Evolutionary conservation across 1,284 basidiomycete genomes (phyloP).

Genomic region (Ganoderma boninense): DNA sequence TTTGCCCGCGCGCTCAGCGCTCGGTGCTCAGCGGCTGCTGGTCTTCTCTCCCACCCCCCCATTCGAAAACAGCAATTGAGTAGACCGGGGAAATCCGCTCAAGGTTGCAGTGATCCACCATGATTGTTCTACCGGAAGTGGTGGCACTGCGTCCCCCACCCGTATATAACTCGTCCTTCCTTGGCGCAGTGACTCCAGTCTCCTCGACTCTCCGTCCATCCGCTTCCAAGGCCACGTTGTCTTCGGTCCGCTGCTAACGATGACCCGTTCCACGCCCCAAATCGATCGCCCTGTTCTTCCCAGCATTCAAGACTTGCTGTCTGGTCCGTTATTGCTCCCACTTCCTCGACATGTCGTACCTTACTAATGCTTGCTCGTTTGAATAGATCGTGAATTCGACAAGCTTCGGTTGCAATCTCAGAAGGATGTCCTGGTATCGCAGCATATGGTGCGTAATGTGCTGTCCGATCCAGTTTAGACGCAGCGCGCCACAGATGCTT

Average conservation of each 20-base stretch:
- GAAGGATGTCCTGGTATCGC: neutral
- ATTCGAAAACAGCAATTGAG: conserved; percentile 8
- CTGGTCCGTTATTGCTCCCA: conserved; percentile 12
- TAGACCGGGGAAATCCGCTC: neutral
- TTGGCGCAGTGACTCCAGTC: conserved; percentile 14
- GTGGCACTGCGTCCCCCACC: conserved; percentile 26
- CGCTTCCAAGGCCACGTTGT: neutral
- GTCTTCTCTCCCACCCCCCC: neutral
- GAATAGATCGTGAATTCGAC: conserved; percentile 20
- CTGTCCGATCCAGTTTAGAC: no score
- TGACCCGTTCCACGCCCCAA: conserved; percentile 13
- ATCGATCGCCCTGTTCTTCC: conserved; percentile 22
- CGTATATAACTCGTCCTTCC: conserved; percentile 29
- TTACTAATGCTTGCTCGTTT: neutral
- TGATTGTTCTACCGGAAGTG: conserved; percentile 26
- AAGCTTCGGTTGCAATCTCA: neutral
- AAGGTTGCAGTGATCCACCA: conserved; percentile 25
- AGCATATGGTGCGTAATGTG: neutral
- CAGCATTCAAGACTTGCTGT: conserved; percentile 23
- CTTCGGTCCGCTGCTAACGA: conserved; percentile 3
- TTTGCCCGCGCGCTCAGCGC: neutral
- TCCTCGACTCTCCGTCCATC: conserved; percentile 2
- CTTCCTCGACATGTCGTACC: neutral
- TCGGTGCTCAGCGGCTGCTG: neutral
- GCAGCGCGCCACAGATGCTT: neutral